Percentiles rank a stretch among this genome's conserved stretches.
Conservation (phyloP, 2,329 filamentous ascomycete genomes). For the Colletotrichum sansevieriae region DNA sequence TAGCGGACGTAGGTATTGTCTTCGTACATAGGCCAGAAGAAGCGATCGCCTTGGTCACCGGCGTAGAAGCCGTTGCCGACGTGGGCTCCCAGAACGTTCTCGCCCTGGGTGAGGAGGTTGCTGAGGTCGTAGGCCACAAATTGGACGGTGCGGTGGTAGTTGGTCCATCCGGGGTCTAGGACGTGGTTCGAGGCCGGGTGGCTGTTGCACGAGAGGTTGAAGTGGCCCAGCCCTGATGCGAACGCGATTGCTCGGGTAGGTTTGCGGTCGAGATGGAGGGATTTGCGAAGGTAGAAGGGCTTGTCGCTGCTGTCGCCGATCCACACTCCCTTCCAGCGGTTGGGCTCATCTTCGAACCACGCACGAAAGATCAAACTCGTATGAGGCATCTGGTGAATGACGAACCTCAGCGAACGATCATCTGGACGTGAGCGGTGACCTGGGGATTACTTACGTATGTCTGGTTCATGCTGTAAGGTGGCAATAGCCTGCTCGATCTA, state of each 20-base stretch:
- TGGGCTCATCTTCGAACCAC: constrained; percentile 56
- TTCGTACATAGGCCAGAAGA: constrained; percentile 58
- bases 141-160: constrained; percentile 56
- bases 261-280: constrained; percentile 47
- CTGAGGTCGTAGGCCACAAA: constrained; percentile 60
- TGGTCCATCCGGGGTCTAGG: constrained; percentile 55
- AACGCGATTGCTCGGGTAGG: constrained; percentile 52
- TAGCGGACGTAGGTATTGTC: constrained; percentile 56
- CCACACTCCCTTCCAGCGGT: constrained; percentile 57
- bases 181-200: constrained; percentile 51
- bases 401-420: neutral
- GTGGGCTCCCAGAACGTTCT: constrained; percentile 54
- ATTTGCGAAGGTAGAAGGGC: constrained; percentile 54
- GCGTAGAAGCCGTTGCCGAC: constrained; percentile 61
- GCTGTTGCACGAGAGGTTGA: constrained; percentile 54
- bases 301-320: constrained; percentile 56
- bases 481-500: constrained; percentile 49
- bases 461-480: constrained; percentile 58
- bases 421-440: too few species aligned
- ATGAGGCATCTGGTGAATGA: constrained; percentile 51
- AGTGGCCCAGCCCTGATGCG: constrained; percentile 56
- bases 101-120: constrained; percentile 46
- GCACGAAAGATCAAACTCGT: constrained; percentile 56
- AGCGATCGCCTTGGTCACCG: constrained; percentile 49
- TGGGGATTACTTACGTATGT: constrained; percentile 47